Conservation (phyloP, 495 filamentous ascomycete genomes). For the Astrocystis sublimbata region DNA sequence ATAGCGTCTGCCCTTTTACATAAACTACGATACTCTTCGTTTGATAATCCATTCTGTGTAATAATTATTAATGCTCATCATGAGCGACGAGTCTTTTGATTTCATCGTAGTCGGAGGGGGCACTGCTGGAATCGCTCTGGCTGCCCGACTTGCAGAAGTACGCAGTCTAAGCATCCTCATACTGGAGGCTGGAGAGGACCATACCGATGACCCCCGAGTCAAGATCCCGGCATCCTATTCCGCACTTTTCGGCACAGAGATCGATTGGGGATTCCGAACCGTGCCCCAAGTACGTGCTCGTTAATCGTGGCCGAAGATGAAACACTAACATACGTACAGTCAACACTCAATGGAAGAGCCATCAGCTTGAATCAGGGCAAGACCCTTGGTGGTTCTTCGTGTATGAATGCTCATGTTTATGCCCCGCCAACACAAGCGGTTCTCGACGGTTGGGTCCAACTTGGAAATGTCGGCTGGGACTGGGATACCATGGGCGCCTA, state of each 20-base stretch:
- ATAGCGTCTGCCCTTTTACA: too few species aligned
- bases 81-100: constrained; percentile 23
- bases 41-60: background rate
- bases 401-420: constrained; percentile 55
- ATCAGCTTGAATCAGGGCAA: constrained; percentile 50
- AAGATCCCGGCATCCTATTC: constrained; percentile 14
- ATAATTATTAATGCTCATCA: background rate
- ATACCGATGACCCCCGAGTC: constrained; percentile 10
- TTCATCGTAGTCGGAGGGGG: constrained; percentile 50
- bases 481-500: constrained; percentile 52
- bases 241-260: background rate
- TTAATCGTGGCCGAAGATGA: constrained; percentile 1
- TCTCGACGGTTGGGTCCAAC: constrained; percentile 52
- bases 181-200: constrained; percentile 49
- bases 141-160: constrained; percentile 49
- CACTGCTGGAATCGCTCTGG: constrained; percentile 50
- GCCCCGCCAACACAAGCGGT: constrained; percentile 43
- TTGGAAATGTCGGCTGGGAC: constrained; percentile 57
- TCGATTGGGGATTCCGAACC: constrained; percentile 50
- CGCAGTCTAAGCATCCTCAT: constrained; percentile 44
- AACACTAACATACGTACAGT: constrained; percentile 18
- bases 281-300: constrained; percentile 46
- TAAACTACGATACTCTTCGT: too few species aligned
- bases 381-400: constrained; percentile 55
- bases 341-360: constrained; percentile 22